phyloP scores from a whole-genome alignment of 805 yeast species.

The Candida tallmaniae region DNA sequence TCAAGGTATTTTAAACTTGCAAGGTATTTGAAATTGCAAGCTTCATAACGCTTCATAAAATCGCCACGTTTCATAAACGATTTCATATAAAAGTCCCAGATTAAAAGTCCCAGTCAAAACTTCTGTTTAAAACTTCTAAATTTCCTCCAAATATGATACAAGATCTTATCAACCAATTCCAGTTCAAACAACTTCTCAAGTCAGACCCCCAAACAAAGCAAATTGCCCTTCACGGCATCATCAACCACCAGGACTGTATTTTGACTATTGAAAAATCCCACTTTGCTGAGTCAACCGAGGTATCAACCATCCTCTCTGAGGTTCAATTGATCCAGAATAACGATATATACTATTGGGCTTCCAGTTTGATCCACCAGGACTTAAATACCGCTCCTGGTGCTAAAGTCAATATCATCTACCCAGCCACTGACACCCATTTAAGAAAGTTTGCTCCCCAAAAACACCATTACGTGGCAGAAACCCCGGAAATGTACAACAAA shows the following conservation, averaged over 20 bases:
- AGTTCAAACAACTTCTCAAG: slow-evolving; percentile 42
- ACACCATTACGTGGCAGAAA: slow-evolving; percentile 65
- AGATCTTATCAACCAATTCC: too few relatives aligned
- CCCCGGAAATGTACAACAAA: slow-evolving; percentile 66
- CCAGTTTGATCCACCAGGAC: slow-evolving; percentile 45
- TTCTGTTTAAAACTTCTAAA: too few relatives aligned
- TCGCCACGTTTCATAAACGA: too few relatives aligned
- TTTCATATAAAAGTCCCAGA: too few relatives aligned
- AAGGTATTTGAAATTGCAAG: too few relatives aligned
- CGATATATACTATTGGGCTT: slow-evolving; percentile 85
- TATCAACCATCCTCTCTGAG: slow-evolving; percentile 15
- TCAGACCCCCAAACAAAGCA: slow-evolving; percentile 66
- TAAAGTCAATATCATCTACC: slow-evolving; percentile 75
- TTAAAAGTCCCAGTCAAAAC: too few relatives aligned
- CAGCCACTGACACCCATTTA: slow-evolving; percentile 85
- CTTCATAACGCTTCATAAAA: too few relatives aligned
- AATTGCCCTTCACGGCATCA: slow-evolving; percentile 63
- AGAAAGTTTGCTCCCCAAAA: slow-evolving; percentile 63
- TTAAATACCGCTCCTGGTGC: slow-evolving; percentile 51
- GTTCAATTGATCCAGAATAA: slow-evolving; percentile 52
- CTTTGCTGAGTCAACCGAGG: slow-evolving; percentile 35
- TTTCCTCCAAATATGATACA: too few relatives aligned
- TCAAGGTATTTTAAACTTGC: too few relatives aligned
- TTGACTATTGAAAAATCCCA: slow-evolving; percentile 70
- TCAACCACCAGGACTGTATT: slow-evolving; percentile 60